Percentiles rank a stretch among this genome's conserved stretches.
Evolutionary conservation across 306 rosid genomes (phyloP).

Genomic region (Vicia villosa): DNA sequence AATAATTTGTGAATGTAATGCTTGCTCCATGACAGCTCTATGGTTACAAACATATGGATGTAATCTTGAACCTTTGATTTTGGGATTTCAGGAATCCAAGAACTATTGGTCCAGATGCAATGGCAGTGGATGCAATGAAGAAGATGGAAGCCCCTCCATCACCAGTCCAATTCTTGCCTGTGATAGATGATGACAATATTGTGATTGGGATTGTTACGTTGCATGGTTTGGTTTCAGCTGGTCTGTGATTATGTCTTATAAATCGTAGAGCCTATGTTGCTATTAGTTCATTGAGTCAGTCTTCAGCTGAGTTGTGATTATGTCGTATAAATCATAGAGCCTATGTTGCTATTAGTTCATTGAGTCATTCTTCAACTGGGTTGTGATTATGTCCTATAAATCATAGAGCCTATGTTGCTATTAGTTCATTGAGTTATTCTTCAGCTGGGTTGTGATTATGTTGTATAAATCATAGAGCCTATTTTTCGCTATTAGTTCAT

Average conservation of each 20-base stretch:
- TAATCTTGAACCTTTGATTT: slow-evolving; percentile 2
- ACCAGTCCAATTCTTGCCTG: slow-evolving; percentile 95
- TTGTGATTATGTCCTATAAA: too few relatives aligned
- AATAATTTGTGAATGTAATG: background rate
- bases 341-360: too few relatives aligned
- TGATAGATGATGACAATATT: slow-evolving; percentile 53
- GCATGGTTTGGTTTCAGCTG: slow-evolving; percentile 95
- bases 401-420: too few relatives aligned
- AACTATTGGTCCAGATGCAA: slow-evolving; percentile 70
- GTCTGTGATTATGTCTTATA: slow-evolving; percentile 59
- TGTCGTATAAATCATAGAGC: too few relatives aligned
- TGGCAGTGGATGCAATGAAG: slow-evolving; percentile 98
- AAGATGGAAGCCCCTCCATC: slow-evolving; percentile 99
- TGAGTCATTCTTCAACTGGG: slow-evolving; percentile 31
- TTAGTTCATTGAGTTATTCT: slow-evolving; percentile 27
- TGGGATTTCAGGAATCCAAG: slow-evolving; percentile 66
- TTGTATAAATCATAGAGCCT: background rate
- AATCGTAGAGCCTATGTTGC: background rate
- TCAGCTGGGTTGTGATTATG: background rate
- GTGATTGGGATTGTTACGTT: slow-evolving; percentile 94
- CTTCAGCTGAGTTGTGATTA: too few relatives aligned
- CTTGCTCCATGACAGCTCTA: background rate
- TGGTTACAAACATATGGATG: background rate
- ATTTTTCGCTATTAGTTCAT: background rate
- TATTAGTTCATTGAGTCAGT: background rate